A percentile compares a stretch with the other conserved stretches of the same genome.
phyloP scores from a whole-genome alignment of 163 green algal species.

The Coccomyxa subellipsoidea region DNA sequence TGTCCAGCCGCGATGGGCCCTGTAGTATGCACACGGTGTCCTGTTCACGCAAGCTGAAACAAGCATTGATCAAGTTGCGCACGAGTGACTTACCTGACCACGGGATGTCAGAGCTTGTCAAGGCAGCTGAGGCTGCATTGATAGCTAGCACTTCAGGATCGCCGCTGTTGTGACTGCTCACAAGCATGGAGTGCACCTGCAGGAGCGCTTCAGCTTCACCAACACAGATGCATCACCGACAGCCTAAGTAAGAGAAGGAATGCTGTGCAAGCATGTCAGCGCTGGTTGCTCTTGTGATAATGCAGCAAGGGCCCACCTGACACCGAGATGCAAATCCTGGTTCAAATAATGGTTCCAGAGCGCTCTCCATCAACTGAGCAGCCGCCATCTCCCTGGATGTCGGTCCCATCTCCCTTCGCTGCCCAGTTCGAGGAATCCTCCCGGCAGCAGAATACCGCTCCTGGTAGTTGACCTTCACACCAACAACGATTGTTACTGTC shows the following conservation, averaged over 20 bases:
- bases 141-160: slow-evolving; percentile 69
- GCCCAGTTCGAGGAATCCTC: slow-evolving; percentile 53
- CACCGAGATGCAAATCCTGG: slow-evolving; percentile 40
- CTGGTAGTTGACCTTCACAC: slow-evolving; percentile 66
- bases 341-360: slow-evolving; percentile 54
- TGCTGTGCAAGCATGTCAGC: too few species aligned
- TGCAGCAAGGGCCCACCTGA: slow-evolving; percentile 12
- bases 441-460: slow-evolving; percentile 60
- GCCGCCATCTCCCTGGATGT: slow-evolving; percentile 63
- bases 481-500: too few species aligned
- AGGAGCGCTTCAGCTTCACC: too few species aligned
- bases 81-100: slow-evolving; percentile 35
- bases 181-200: slow-evolving; percentile 59
- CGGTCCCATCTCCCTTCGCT: slow-evolving; percentile 52
- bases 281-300: background rate
- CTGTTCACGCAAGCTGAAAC: too few species aligned
- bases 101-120: slow-evolving; percentile 63
- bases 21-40: too few species aligned
- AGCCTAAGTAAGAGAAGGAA: too few species aligned
- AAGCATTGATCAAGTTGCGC: background rate
- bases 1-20: too few species aligned
- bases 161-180: slow-evolving; percentile 51
- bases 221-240: too few species aligned
- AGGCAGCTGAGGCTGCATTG: slow-evolving; percentile 76
- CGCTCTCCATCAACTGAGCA: slow-evolving; percentile 40